phyloP scores from a whole-genome alignment of 2,329 filamentous ascomycete genomes.

The Neoascochyta sp. region DNA sequence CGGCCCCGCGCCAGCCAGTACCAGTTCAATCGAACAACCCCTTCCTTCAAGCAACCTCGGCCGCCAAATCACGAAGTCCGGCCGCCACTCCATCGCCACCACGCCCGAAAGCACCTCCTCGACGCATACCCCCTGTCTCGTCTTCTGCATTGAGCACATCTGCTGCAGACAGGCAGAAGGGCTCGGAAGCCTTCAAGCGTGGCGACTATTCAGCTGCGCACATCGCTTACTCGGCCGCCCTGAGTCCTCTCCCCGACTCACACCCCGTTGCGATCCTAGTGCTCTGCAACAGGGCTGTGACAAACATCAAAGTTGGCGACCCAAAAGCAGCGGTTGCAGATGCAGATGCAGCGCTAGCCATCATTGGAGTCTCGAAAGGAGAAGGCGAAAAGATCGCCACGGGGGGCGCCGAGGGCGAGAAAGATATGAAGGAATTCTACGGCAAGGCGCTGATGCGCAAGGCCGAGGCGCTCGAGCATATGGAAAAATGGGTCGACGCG shows the following conservation, averaged over 20 bases:
- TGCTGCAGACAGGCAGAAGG: slow-evolving; percentile 71
- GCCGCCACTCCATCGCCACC: slow-evolving; percentile 41
- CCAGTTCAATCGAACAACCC: slow-evolving; percentile 40
- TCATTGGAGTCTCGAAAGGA: slow-evolving; percentile 77
- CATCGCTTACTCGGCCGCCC: slow-evolving; percentile 72
- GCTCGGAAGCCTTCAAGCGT: slow-evolving; percentile 86
- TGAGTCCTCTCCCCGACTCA: slow-evolving; percentile 67
- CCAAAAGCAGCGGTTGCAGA: slow-evolving; percentile 83
- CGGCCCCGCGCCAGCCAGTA: slow-evolving; percentile 28
- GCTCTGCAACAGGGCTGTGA: slow-evolving; percentile 85
- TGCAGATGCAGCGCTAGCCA: slow-evolving; percentile 71
- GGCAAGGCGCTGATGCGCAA: slow-evolving; percentile 92
- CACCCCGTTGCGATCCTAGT: slow-evolving; percentile 88
- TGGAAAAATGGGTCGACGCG: slow-evolving; percentile 91
- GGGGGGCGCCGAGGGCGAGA: slow-evolving; percentile 54
- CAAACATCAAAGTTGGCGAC: slow-evolving; percentile 85
- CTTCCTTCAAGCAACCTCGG: slow-evolving; percentile 31
- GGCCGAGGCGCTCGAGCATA: slow-evolving; percentile 89
- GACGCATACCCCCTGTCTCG: slow-evolving; percentile 65
- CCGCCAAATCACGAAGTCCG: slow-evolving; percentile 32
- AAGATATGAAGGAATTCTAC: slow-evolving; percentile 89
- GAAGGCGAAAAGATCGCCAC: slow-evolving; percentile 76
- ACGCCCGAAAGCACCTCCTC: slow-evolving; percentile 49
- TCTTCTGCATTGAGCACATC: slow-evolving; percentile 68
- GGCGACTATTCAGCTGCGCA: slow-evolving; percentile 90